phyloP scores from a whole-genome alignment of 352 stramenopile species.

The Phytopythium litorale region DNA sequence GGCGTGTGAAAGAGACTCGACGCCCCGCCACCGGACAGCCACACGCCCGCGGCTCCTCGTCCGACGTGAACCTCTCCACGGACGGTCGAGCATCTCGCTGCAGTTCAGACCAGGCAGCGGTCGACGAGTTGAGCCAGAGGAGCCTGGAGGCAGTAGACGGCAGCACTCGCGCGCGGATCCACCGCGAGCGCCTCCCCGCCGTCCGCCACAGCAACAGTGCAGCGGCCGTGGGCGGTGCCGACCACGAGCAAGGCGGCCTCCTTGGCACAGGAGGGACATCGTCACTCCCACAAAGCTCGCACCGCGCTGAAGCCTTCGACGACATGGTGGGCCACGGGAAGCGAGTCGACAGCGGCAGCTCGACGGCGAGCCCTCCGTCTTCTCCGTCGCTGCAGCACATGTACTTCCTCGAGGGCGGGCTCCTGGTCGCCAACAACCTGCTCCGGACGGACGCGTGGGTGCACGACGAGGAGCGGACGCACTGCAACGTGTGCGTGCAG shows the following conservation, averaged over 20 bases:
- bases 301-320: background rate
- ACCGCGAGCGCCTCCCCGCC: background rate
- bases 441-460: slow-evolving; percentile 68
- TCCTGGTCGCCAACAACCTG: slow-evolving; percentile 67
- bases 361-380: background rate
- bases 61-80: too few species aligned
- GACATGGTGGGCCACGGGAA: background rate
- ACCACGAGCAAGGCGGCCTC: background rate
- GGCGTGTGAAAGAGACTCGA: background rate
- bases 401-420: slow-evolving; percentile 71
- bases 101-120: background rate
- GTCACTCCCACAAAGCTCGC: background rate
- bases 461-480: slow-evolving; percentile 58
- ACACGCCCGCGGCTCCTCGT: too few species aligned
- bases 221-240: background rate
- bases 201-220: background rate
- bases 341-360: slow-evolving; percentile 12
- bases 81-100: too few species aligned
- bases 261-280: background rate
- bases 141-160: background rate
- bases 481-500: slow-evolving; percentile 81
- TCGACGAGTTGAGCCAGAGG: background rate
- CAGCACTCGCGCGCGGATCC: background rate
- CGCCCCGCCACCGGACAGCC: too few species aligned
- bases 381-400: slow-evolving; percentile 36